Percentiles rank a stretch among this genome's conserved stretches.
Evolutionary conservation across 768 basidiomycete species (phyloP).

Genomic region (Chiua virens): DNA sequence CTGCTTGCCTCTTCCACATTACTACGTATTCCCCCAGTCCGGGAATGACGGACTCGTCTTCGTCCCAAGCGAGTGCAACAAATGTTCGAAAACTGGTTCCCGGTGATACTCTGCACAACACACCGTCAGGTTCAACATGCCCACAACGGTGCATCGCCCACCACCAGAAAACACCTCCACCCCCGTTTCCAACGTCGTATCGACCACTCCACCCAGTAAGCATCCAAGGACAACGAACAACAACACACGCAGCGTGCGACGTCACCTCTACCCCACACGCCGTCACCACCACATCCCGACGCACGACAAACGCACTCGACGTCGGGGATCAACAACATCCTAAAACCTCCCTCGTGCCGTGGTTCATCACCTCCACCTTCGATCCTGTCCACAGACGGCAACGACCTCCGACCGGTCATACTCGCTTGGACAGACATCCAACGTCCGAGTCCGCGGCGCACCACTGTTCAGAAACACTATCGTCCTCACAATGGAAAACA

Average conservation of each 20-base stretch:
- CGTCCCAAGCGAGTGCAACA: constrained; percentile 48
- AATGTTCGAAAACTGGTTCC: constrained; percentile 61
- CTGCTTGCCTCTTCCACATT: constrained; percentile 60
- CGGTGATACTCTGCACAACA: constrained; percentile 53
- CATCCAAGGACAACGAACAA: too few relatives aligned
- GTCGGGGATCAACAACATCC: constrained; percentile 62
- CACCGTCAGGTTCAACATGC: too few relatives aligned
- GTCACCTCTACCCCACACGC: constrained; percentile 52
- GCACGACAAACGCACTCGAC: constrained; percentile 56
- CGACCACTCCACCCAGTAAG: not conserved
- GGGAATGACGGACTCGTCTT: constrained; percentile 39
- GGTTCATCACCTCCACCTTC: constrained; percentile 15
- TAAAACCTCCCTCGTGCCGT: constrained; percentile 35
- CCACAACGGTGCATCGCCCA: constrained; percentile 24
- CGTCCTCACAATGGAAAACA: constrained; percentile 52
- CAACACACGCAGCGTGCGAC: constrained; percentile 46
- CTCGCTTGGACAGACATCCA: constrained; percentile 75
- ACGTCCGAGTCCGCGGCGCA: too few relatives aligned
- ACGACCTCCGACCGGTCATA: constrained; percentile 16
- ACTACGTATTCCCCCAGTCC: constrained; percentile 62
- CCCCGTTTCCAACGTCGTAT: constrained; percentile 45
- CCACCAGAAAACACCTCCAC: constrained; percentile 45
- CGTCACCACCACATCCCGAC: constrained; percentile 41
- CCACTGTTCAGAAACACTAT: constrained; percentile 64
- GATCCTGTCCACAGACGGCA: not conserved